Base-by-base conservation (phyloP, 2,329 filamentous ascomycete species). In the Conoideocrella luteorostrata region DNA sequence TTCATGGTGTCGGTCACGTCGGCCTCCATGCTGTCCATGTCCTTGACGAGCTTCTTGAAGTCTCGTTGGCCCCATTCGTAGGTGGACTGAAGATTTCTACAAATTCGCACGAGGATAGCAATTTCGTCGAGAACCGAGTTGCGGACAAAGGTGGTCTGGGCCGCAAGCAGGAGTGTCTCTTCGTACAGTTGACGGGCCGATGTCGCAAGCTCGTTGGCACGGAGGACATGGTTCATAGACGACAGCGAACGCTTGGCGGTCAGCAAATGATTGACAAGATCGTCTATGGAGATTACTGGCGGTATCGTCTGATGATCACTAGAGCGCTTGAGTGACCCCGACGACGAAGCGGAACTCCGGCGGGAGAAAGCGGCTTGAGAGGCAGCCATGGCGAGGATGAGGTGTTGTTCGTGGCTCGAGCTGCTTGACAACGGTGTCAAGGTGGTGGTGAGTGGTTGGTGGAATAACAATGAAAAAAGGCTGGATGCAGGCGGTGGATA, bases 201-300 rank as follows among this genome's bases (percentile, higher is more conserved):
- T 17, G 80, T 88, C 35, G 93, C 85, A 44, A 96, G 82, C 57
- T 94, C 86, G 59, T 93, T 90, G 51, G 89, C 90, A 47, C 87
- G 86, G 60, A 87, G 83, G 41, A 96, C 88, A 47, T 86, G 82
- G 33, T 75, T 80, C 61, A 94, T 89, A 10, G 88, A 88, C 13
- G 86, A 86, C 4, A 97, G 76, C 1, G 90, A 90, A 35, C 88
- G 81, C 62, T 96, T 96, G 7, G 91, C 86, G 23, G 85, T 83
- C 32, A 96, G 80, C 28, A 96, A 83, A 65, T 95, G 82, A 42
- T 81, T 78, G 44, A 96, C 86, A 34, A 97, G 80, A 20, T 80
- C 81, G 54, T 95, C 88, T 57, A 95, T 77, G 26, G 64, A 54
- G 40, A 66, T 58, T 36, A 43, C 34, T 33, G 39, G 38, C 21